Evolutionary conservation across 1,284 basidiomycete genomes (phyloP).

Genomic region (Neolentinus lepideus): DNA sequence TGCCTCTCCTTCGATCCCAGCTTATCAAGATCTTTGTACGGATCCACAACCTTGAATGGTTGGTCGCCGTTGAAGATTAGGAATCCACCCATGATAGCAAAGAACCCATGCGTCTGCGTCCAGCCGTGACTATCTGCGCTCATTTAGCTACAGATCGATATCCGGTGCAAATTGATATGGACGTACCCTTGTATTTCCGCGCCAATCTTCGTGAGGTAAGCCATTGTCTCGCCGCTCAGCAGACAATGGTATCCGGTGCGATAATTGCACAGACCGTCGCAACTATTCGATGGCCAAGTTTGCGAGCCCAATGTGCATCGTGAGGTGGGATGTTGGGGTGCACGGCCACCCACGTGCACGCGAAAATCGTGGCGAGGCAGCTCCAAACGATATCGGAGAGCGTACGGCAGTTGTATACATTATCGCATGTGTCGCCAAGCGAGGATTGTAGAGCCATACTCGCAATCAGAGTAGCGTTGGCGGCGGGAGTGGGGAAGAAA

Average conservation of each 20-base stretch:
- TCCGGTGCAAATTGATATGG: background rate
- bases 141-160: background rate
- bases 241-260: background rate
- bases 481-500: too few species aligned
- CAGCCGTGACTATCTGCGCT: background rate
- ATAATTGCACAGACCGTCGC: background rate
- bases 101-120: constrained; percentile 6
- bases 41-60: background rate
- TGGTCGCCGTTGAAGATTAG: background rate
- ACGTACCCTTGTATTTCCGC: background rate
- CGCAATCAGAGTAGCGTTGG: too few species aligned
- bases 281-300: background rate
- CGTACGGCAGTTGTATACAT: constrained; percentile 4
- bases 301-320: background rate
- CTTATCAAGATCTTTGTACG: too few species aligned
- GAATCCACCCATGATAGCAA: constrained; percentile 6
- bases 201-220: background rate
- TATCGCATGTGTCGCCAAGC: background rate
- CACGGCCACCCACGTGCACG: constrained; percentile 9
- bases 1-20: background rate
- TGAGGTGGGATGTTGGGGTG: constrained; percentile 8
- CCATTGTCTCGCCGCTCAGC: background rate
- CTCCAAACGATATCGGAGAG: constrained; percentile 9
- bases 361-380: constrained; percentile 7
- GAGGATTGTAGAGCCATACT: too few species aligned